phyloP scores from a whole-genome alignment of 306 rosid genomes.

The Dalbergia cultrata region DNA sequence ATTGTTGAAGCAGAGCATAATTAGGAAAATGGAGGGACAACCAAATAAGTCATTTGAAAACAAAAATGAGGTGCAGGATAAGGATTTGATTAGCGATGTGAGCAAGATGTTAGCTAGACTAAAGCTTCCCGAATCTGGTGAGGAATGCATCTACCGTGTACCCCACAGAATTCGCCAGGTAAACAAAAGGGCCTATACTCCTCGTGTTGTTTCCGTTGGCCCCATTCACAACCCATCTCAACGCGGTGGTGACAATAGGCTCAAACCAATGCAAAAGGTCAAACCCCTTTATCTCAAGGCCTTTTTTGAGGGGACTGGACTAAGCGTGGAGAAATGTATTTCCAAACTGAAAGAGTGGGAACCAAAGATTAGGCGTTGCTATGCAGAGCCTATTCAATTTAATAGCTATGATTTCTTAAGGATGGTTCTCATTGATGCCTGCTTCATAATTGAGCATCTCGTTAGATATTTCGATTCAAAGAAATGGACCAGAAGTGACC shows the following conservation, averaged over 20 bases:
- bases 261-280: conserved; percentile 8
- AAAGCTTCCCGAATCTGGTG: conserved; percentile 16
- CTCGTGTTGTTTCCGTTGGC: conserved; percentile 26
- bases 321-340: background rate
- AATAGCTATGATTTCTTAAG: conserved; percentile 22
- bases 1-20: too few relatives aligned
- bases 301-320: background rate
- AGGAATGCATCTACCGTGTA: conserved; percentile 11
- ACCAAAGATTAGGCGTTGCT: background rate
- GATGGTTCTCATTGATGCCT: conserved; percentile 32
- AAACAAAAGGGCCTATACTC: conserved; percentile 3
- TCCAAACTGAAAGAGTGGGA: conserved; percentile 4
- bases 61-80: background rate
- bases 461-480: background rate
- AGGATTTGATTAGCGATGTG: background rate
- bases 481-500: background rate
- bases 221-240: conserved; percentile 16
- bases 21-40: background rate
- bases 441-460: conserved; percentile 39
- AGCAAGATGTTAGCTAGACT: background rate
- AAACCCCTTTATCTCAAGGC: conserved; percentile 16
- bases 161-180: conserved; percentile 5
- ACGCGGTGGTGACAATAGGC: background rate
- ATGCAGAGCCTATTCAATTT: background rate
- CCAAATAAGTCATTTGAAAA: background rate